phyloP scores from a whole-genome alignment of 1,284 basidiomycete species.

The Naganishia albida region DNA sequence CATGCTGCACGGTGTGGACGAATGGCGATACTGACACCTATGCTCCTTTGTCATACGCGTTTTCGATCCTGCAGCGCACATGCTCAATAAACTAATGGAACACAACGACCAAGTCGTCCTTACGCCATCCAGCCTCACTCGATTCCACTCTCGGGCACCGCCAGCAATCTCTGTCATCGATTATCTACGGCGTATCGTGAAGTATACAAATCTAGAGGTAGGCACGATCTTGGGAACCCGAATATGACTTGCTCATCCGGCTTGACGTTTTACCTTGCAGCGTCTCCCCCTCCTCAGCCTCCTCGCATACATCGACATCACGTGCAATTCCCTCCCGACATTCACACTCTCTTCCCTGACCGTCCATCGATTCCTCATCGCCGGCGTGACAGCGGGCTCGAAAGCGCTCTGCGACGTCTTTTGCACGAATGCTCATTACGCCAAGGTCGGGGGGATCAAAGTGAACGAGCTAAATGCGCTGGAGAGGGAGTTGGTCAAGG shows the following conservation, averaged over 20 bases:
- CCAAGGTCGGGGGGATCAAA: slow-evolving; percentile 89
- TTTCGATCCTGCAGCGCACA: slow-evolving; percentile 65
- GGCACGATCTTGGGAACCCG: slow-evolving; percentile 36
- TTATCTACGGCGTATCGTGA: slow-evolving; percentile 85
- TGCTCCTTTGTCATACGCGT: slow-evolving; percentile 30
- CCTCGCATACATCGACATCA: slow-evolving; percentile 91
- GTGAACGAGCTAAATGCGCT: slow-evolving; percentile 84
- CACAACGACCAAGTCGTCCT: slow-evolving; percentile 84
- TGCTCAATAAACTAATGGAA: slow-evolving; percentile 85
- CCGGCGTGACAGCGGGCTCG: slow-evolving; percentile 79
- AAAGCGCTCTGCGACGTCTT: slow-evolving; percentile 92
- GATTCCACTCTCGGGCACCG: slow-evolving; percentile 87
- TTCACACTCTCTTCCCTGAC: slow-evolving; percentile 92
- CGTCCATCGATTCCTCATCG: slow-evolving; percentile 91
- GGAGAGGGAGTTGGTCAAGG: slow-evolving; percentile 84
- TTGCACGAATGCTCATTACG: slow-evolving; percentile 87
- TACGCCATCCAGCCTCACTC: slow-evolving; percentile 63
- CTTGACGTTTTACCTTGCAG: slow-evolving; percentile 54
- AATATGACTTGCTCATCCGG: neutral
- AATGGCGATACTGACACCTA: neutral
- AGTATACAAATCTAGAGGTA: slow-evolving; percentile 90
- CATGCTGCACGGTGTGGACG: neutral
- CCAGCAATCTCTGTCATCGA: slow-evolving; percentile 82
- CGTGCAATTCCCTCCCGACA: slow-evolving; percentile 76
- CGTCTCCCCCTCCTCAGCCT: slow-evolving; percentile 84